These are phyloP conservation scores for Babesia bovis DNA, from an alignment of 169 alveolate genomes.

Conservation along the genomic window DNA sequence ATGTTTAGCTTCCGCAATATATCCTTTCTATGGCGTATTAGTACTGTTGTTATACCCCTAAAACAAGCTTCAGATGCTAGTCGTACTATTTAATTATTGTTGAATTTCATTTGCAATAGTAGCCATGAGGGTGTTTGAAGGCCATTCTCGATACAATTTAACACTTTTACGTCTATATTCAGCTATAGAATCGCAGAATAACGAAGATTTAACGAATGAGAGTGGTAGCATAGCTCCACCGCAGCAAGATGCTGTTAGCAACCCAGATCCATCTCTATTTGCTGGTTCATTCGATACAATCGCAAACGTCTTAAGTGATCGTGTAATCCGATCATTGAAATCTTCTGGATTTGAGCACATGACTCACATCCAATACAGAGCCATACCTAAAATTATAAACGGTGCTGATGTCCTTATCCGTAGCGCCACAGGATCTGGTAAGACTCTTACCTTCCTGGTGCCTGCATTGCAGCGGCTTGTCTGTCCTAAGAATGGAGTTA, in stretches of 20 bases:
- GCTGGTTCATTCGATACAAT: constrained; percentile 25
- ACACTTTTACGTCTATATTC: constrained; percentile 19
- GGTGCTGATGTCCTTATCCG: constrained; percentile 96
- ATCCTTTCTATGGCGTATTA: too few species aligned
- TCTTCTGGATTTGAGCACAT: constrained; percentile 75
- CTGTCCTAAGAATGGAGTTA: constrained; percentile 48
- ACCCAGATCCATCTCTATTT: constrained; percentile 46
- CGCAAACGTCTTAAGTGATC: constrained; percentile 13
- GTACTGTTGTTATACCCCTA: too few species aligned
- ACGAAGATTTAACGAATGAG: too few species aligned
- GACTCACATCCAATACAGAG: constrained; percentile 93
- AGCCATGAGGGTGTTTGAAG: constrained; percentile 6
- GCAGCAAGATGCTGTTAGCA: constrained; percentile 36
- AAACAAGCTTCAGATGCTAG: too few species aligned
- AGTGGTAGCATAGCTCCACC: too few species aligned
- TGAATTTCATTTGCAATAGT: too few species aligned
- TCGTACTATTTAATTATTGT: too few species aligned
- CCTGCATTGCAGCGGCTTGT: constrained; percentile 95
- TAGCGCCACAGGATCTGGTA: constrained; percentile 98
- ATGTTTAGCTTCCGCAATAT: too few species aligned
- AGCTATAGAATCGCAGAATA: not conserved
- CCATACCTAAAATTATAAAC: constrained; percentile 93
- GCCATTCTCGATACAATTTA: constrained; percentile 23
- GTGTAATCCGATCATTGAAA: constrained; percentile 51
- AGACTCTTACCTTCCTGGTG: constrained; percentile 96